Conservation (phyloP, 176 grass and related monocot genomes). For the maize (Zea mays) region Zm-B73-REFERENCE-NAM-5.0 NC_050102.1:135307501-135308000, state of each 20-base stretch:
- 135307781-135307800: constrained; percentile 36
- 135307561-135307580: constrained; percentile 9
- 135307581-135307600: constrained; percentile 31
- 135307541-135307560: constrained; percentile 2
- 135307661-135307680: constrained; percentile 26
- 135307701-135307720: constrained; percentile 30
- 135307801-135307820: constrained; percentile 25
- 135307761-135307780: constrained; percentile 41
- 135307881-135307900: background rate
- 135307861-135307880: background rate
- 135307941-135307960: constrained; percentile 55
- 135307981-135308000: constrained; percentile 58
- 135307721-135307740: constrained; percentile 30
- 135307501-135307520: constrained; percentile 49
- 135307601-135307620: constrained; percentile 43
- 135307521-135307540: constrained; percentile 37
- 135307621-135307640: constrained; percentile 25
- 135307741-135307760: constrained; percentile 37
- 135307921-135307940: constrained; percentile 60
- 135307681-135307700: constrained; percentile 47
- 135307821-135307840: constrained; percentile 17
- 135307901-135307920: background rate
- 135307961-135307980: constrained; percentile 47
- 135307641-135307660: constrained; percentile 45
- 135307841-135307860: constrained; percentile 12